A percentile compares a stretch with the other conserved stretches of the same genome.
These are phyloP conservation scores for Athelia psychrophila DNA, from an alignment of 1,284 basidiomycete genomes.

Conservation along the genomic window DNA sequence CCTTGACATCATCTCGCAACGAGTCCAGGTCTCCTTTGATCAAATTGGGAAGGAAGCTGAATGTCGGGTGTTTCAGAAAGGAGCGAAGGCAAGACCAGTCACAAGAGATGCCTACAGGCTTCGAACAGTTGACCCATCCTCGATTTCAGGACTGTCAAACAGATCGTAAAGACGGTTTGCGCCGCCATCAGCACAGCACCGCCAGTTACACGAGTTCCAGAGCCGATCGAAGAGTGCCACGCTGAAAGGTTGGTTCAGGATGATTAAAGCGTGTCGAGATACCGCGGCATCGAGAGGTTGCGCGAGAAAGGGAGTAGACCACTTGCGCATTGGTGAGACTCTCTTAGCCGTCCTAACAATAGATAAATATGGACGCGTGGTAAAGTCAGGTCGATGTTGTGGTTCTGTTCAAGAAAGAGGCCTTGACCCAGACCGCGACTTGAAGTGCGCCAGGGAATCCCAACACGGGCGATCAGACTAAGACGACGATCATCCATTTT, in stretches of 20 bases:
- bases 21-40: slow-evolving; percentile 97
- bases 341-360: too few relatives aligned
- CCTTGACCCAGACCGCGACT: too few relatives aligned
- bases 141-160: slow-evolving; percentile 26
- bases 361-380: too few relatives aligned
- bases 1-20: slow-evolving; percentile 68
- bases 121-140: neutral
- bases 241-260: slow-evolving; percentile 88
- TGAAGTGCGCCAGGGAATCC: too few relatives aligned
- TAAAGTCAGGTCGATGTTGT: too few relatives aligned
- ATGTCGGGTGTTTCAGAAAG: neutral
- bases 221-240: slow-evolving; percentile 57
- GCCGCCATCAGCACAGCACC: slow-evolving; percentile 90
- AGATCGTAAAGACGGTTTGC: slow-evolving; percentile 84
- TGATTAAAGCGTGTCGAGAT: slow-evolving; percentile 58
- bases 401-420: too few relatives aligned
- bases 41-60: slow-evolving; percentile 75
- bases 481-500: too few relatives aligned
- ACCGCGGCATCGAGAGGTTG: neutral
- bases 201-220: slow-evolving; percentile 68
- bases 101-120: slow-evolving; percentile 15
- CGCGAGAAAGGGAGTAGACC: neutral
- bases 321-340: neutral
- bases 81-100: slow-evolving; percentile 13
- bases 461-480: too few relatives aligned